Conservation (phyloP, 345 rosid species). For the Lepidium africanum region DNA sequence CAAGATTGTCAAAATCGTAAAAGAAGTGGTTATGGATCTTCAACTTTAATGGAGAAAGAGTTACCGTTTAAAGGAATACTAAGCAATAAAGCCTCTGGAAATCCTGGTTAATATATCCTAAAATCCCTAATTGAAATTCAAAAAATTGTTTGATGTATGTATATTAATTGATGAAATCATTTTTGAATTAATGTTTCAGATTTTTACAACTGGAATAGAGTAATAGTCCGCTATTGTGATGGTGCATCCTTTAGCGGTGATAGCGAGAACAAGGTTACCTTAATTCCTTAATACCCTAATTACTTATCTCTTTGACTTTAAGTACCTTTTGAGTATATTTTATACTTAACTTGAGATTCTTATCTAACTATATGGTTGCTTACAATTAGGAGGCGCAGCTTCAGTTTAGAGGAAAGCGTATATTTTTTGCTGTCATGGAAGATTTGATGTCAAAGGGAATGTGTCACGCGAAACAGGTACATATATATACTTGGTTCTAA, state of each 20-base stretch:
- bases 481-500: no score
- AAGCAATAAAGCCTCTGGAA: slow-evolving; percentile 58
- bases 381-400: slow-evolving; percentile 57
- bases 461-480: slow-evolving; percentile 58
- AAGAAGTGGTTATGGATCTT: slow-evolving; percentile 56
- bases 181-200: slow-evolving; percentile 33
- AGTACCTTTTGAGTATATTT: background rate
- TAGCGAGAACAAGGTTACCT: slow-evolving; percentile 57
- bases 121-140: background rate
- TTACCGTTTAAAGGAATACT: slow-evolving; percentile 63
- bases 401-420: slow-evolving; percentile 76
- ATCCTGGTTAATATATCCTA: slow-evolving; percentile 52
- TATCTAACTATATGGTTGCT: background rate
- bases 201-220: slow-evolving; percentile 94
- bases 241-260: slow-evolving; percentile 88
- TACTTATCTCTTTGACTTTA: background rate
- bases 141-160: background rate
- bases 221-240: slow-evolving; percentile 80
- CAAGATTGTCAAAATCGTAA: slow-evolving; percentile 57
- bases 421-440: slow-evolving; percentile 69
- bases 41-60: slow-evolving; percentile 53
- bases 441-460: slow-evolving; percentile 77
- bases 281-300: background rate
- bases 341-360: background rate
- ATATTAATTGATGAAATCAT: background rate